Conservation (phyloP, 345 rosid species). For the Zanthoxylum bungeanum region DNA sequence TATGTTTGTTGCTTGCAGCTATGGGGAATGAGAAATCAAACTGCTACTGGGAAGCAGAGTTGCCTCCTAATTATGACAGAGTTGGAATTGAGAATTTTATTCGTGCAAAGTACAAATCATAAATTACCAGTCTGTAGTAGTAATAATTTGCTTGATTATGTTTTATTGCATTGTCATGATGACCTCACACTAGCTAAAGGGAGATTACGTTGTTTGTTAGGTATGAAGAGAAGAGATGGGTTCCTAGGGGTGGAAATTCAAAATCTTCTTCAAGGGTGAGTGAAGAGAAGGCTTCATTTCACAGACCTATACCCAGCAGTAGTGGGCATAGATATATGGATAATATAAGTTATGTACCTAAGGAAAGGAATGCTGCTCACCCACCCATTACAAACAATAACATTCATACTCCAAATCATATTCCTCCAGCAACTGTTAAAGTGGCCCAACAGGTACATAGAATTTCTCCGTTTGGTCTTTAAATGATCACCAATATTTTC, state of each 20-base stretch:
- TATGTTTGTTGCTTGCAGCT: conserved; percentile 38
- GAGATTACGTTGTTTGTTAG: conserved; percentile 31
- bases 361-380: conserved; percentile 28
- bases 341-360: conserved; percentile 19
- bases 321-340: conserved; percentile 15
- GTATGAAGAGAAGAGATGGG: conserved; percentile 81
- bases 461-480: not conserved
- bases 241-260: conserved; percentile 37
- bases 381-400: conserved; percentile 13
- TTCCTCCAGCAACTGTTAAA: conserved; percentile 15
- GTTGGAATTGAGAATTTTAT: conserved; percentile 73
- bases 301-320: conserved; percentile 15
- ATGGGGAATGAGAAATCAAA: conserved; percentile 83
- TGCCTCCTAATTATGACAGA: conserved; percentile 75
- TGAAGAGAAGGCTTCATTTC: conserved; percentile 26
- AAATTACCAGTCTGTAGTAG: conserved; percentile 17
- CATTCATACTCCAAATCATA: conserved; percentile 20
- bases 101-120: conserved; percentile 70
- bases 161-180: conserved; percentile 7
- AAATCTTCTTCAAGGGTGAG: conserved; percentile 28
- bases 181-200: conserved; percentile 4
- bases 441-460: conserved; percentile 34
- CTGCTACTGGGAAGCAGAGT: conserved; percentile 89
- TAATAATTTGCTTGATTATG: conserved; percentile 13
- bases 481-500: not conserved